Percentiles rank a stretch among this genome's conserved stretches.
These are phyloP conservation scores for Plasmodium malariae DNA, from an alignment of 169 alveolate species.

Conservation along the genomic window DNA sequence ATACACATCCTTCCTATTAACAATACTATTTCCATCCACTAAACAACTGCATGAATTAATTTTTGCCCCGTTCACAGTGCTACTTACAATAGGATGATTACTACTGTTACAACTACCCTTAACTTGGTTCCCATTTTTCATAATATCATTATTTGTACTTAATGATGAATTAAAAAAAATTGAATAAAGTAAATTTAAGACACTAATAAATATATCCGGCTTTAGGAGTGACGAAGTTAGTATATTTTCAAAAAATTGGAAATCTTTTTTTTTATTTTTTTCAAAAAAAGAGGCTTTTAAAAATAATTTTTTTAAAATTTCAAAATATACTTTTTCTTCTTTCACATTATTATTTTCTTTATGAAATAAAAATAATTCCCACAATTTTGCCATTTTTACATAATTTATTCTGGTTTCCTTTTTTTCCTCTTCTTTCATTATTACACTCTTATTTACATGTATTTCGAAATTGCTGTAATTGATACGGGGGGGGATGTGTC, in stretches of 20 bases:
- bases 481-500: too few relatives aligned
- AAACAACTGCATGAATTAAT: not conserved
- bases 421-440: not conserved
- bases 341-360: slow-evolving; percentile 37
- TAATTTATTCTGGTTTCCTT: slow-evolving; percentile 12
- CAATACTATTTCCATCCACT: too few relatives aligned
- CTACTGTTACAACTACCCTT: not conserved
- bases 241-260: slow-evolving; percentile 61
- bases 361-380: slow-evolving; percentile 49
- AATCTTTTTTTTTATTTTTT: slow-evolving; percentile 70
- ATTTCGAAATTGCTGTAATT: too few relatives aligned
- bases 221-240: slow-evolving; percentile 39
- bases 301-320: slow-evolving; percentile 44
- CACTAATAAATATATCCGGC: slow-evolving; percentile 58
- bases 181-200: slow-evolving; percentile 19
- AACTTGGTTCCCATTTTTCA: too few relatives aligned
- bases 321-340: slow-evolving; percentile 31
- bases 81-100: not conserved
- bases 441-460: not conserved
- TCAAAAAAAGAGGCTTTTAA: slow-evolving; percentile 47
- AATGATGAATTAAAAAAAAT: slow-evolving; percentile 12
- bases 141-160: not conserved
- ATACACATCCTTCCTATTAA: too few relatives aligned
- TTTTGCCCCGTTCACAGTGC: not conserved
- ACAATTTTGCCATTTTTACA: slow-evolving; percentile 30